Evolutionary conservation across 1,284 basidiomycete genomes (phyloP).

Genomic region (Cryptococcus neoformans): DNA sequence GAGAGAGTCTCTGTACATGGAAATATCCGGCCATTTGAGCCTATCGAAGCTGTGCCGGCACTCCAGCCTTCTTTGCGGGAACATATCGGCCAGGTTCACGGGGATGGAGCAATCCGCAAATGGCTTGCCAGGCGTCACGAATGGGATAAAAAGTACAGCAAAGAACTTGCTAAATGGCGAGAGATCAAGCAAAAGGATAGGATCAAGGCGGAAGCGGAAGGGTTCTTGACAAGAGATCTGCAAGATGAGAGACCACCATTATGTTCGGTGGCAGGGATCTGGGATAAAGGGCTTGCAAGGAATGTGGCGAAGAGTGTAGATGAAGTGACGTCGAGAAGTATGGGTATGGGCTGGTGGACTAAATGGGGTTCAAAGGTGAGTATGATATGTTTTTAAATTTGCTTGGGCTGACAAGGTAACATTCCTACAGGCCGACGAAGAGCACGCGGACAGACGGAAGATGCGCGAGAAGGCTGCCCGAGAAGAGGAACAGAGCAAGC

Average conservation of each 20-base stretch:
- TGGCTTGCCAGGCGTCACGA: constrained; percentile 40
- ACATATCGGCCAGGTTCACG: constrained; percentile 38
- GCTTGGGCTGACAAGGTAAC: background rate
- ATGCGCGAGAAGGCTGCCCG: constrained; percentile 21
- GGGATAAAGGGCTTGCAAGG: constrained; percentile 31
- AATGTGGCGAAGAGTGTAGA: constrained; percentile 43
- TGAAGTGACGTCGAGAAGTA: constrained; percentile 32
- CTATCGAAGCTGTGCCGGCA: constrained; percentile 54
- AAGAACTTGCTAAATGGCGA: constrained; percentile 34
- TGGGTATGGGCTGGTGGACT: constrained; percentile 41
- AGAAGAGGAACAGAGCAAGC: constrained; percentile 5
- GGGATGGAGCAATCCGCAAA: constrained; percentile 39
- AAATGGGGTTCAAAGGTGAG: constrained; percentile 37
- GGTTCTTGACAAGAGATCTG: constrained; percentile 44
- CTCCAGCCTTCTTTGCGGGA: constrained; percentile 30
- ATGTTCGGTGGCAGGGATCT: constrained; percentile 37
- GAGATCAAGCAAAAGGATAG: constrained; percentile 30
- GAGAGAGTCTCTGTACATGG: constrained; percentile 81
- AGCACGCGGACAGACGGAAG: constrained; percentile 32
- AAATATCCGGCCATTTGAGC: constrained; percentile 71
- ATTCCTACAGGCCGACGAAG: constrained; percentile 27
- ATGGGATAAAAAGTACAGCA: constrained; percentile 42
- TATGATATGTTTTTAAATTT: background rate
- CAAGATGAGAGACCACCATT: constrained; percentile 40
- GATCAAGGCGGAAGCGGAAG: constrained; percentile 28